Conservation (phyloP, 148 eudicot species). For the Linanthus parryae region DNA sequence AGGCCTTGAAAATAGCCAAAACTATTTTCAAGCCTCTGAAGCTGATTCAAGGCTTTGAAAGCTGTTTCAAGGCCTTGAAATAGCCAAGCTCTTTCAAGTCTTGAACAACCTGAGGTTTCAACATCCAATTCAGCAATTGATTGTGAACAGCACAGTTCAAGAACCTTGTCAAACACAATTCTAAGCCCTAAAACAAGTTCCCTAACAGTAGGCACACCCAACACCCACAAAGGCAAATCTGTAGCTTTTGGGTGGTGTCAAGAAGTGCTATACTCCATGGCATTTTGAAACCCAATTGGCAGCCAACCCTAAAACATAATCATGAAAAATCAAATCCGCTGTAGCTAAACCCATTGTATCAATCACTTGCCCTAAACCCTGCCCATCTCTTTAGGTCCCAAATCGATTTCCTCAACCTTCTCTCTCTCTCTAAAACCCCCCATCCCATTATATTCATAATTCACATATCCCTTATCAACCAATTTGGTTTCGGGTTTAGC, state of each 20-base stretch:
- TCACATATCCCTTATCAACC: slow-evolving; percentile 68
- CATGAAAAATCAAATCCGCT: slow-evolving; percentile 79
- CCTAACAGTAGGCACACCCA: slow-evolving; percentile 48
- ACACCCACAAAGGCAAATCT: slow-evolving; percentile 70
- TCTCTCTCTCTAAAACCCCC: slow-evolving; percentile 34
- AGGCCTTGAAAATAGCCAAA: too few relatives aligned
- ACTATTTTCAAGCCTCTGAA: too few relatives aligned
- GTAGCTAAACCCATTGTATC: slow-evolving; percentile 67
- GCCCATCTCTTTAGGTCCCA: slow-evolving; percentile 63
- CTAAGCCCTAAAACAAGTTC: slow-evolving; percentile 56
- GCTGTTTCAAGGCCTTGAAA: too few relatives aligned
- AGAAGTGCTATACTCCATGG: slow-evolving; percentile 60
- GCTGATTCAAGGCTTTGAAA: too few relatives aligned
- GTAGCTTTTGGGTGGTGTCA: slow-evolving; percentile 37
- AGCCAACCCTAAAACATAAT: slow-evolving; percentile 64
- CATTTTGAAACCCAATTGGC: slow-evolving; percentile 80
- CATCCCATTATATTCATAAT: slow-evolving; percentile 34
- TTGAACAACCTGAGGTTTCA: too few relatives aligned
- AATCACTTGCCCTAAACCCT: slow-evolving; percentile 73
- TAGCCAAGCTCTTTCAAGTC: too few relatives aligned
- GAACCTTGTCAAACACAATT: slow-evolving; percentile 48
- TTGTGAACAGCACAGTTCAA: slow-evolving; percentile 50
- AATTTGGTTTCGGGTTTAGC: too few relatives aligned
- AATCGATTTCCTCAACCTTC: slow-evolving; percentile 39
- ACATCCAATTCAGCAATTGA: slow-evolving; percentile 25